These are phyloP conservation scores for Brassica incana DNA, from an alignment of 345 rosid species.

Conservation along the genomic window DNA sequence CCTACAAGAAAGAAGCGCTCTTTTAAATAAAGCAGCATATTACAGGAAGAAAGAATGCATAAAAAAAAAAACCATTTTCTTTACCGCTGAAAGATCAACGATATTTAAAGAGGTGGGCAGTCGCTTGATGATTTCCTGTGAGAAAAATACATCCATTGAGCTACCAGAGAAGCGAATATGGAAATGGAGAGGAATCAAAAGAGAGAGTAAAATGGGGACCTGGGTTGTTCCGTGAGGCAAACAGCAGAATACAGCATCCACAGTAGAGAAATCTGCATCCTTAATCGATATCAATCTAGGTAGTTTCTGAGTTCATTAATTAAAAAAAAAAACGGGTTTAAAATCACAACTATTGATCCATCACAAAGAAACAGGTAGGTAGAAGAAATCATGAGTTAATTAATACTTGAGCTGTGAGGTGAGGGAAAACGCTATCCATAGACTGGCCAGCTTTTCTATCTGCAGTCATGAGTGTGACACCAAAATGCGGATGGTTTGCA, in stretches of 20 bases:
- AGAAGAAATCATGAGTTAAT: background rate
- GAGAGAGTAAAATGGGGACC: slow-evolving; percentile 40
- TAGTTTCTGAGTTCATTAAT: slow-evolving; percentile 54
- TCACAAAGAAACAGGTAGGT: background rate
- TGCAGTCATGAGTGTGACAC: slow-evolving; percentile 83
- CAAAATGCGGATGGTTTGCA: slow-evolving; percentile 71
- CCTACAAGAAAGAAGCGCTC: slow-evolving; percentile 41
- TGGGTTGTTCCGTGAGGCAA: slow-evolving; percentile 97
- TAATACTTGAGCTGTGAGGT: slow-evolving; percentile 65
- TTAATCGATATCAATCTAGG: slow-evolving; percentile 68
- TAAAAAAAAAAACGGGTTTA: background rate
- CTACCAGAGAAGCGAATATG: background rate
- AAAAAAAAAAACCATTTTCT: background rate
- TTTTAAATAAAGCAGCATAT: slow-evolving; percentile 13
- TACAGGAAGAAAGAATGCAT: background rate
- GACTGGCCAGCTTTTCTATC: slow-evolving; percentile 99
- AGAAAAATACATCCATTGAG: background rate
- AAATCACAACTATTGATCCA: background rate
- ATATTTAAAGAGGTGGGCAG: slow-evolving; percentile 70
- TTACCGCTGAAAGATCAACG: slow-evolving; percentile 96
- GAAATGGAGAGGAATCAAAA: background rate
- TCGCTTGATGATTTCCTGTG: slow-evolving; percentile 81
- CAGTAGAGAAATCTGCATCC: slow-evolving; percentile 79
- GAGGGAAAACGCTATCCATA: slow-evolving; percentile 84
- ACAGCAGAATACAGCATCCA: slow-evolving; percentile 96